A percentile compares a stretch with the other conserved stretches of the same genome.
These are phyloP conservation scores for Aspergillus diversus DNA, from an alignment of 495 filamentous ascomycete species.

Conservation along the genomic window DNA sequence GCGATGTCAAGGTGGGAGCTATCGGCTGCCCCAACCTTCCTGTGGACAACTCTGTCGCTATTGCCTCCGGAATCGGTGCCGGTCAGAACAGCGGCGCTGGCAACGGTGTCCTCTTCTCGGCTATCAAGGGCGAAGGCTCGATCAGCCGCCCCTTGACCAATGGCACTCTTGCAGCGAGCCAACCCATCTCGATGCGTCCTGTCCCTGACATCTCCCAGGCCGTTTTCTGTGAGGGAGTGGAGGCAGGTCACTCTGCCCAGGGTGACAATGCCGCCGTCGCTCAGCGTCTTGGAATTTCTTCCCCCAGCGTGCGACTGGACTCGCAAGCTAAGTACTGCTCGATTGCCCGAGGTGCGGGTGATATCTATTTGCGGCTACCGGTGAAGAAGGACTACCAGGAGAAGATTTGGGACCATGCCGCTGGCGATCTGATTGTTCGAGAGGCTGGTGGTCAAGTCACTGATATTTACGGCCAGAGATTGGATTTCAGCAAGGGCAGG, in stretches of 20 bases:
- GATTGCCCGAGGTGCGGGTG: conserved; percentile 92
- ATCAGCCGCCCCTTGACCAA: conserved; percentile 69
- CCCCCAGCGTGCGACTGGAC: conserved; percentile 86
- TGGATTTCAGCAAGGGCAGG: conserved; percentile 86
- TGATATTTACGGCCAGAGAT: conserved; percentile 74
- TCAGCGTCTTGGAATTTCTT: conserved; percentile 79
- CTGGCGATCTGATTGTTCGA: conserved; percentile 90
- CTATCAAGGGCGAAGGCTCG: conserved; percentile 75
- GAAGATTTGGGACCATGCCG: conserved; percentile 99
- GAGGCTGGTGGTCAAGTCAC: conserved; percentile 93
- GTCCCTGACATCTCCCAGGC: conserved; percentile 75
- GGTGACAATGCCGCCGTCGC: conserved; percentile 85
- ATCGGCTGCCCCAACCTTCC: conserved; percentile 95
- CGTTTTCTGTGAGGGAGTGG: conserved; percentile 94
- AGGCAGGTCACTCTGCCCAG: conserved; percentile 87
- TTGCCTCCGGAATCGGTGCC: conserved; percentile 67
- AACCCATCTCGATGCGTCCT: conserved; percentile 75
- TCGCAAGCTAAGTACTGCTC: conserved; percentile 97
- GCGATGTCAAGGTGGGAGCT: conserved; percentile 92
- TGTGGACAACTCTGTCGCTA: conserved; percentile 70
- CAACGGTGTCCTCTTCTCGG: conserved; percentile 84
- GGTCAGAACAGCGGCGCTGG: conserved; percentile 67
- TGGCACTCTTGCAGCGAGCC: conserved; percentile 59
- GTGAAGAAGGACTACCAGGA: conserved; percentile 86
- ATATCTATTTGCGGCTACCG: conserved; percentile 90